Conservation (phyloP, 305 asterid genomes). For the Fraxinus floribunda region DNA sequence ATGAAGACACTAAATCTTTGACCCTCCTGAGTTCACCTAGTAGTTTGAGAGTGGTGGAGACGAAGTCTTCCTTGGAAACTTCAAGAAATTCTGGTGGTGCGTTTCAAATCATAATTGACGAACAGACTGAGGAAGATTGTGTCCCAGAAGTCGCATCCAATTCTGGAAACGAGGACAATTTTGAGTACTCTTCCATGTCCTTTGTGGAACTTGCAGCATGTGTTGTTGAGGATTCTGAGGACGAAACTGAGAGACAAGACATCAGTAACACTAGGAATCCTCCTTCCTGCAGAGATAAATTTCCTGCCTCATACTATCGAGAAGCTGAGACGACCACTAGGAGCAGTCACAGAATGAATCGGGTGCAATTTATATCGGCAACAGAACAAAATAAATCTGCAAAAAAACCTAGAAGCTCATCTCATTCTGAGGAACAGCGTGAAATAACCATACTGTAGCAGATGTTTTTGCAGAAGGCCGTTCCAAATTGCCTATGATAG, state of each 20-base stretch:
- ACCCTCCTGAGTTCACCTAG: background rate
- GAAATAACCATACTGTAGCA: background rate
- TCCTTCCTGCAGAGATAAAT: conserved; percentile 7
- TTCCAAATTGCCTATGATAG: background rate
- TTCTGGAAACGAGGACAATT: conserved; percentile 19
- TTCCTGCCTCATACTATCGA: background rate
- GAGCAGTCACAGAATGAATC: background rate
- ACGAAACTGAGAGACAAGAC: conserved; percentile 29
- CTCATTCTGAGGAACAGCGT: background rate
- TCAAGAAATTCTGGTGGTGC: conserved; percentile 16
- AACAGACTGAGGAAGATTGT: conserved; percentile 28
- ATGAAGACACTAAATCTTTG: conserved; percentile 11
- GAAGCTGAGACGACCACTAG: conserved; percentile 22
- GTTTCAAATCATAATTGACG: conserved; percentile 20
- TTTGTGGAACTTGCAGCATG: conserved; percentile 37
- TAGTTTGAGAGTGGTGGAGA: conserved; percentile 13
- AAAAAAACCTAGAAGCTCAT: background rate
- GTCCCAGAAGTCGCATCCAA: conserved; percentile 25
- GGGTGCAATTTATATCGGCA: background rate
- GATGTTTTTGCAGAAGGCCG: background rate
- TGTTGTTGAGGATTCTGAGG: conserved; percentile 68
- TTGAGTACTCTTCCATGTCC: conserved; percentile 14
- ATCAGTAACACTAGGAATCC: conserved; percentile 21
- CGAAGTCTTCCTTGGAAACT: conserved; percentile 15
- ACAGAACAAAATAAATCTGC: conserved; percentile 13